Base-by-base conservation (phyloP, 139 green algal genomes). In the Picochlorum sp. region DNA sequence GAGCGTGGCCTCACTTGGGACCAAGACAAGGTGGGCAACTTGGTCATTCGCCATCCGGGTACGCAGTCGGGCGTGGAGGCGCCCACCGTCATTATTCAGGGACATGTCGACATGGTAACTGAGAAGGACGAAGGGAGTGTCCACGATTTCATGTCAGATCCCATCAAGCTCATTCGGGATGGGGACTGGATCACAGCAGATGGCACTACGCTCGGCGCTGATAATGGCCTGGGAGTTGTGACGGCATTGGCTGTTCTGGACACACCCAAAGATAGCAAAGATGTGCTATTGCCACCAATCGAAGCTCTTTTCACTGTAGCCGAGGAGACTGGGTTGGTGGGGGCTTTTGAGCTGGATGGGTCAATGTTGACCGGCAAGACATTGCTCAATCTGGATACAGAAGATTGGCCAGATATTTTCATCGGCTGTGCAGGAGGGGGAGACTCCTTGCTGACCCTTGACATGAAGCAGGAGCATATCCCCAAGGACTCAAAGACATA, bases 251-350 rank as follows among this genome's bases (percentile, higher is more conserved):
- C 86, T 1, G 57, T 92, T 51, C 72, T 92, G 49, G 73, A 85
- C 50, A 21, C 65, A 44, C 78, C 78, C 0, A 5, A 37, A 1
- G 60, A 49, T 14, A 60, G 71, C 23, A 75, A 75, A 67, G 47
- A 54, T 20, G 16, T 20, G 2, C 5, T 54, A 13, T 74, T 92
- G 49, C 85, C 85, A 1, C 84, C 85, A 1, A 66, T 92, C 13
- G 84, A 92, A 76, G 79, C 67, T 60, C 79, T 92, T 7, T 92
- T 92, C 75, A 92, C 85, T 0, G 71, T 89, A 37, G 84, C 86
- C 56, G 79, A 86, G 70, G 85, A 89, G 70, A 85, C 73, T 6
- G 83, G 85, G 2, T 72, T 88, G 37, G 79, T 61, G 9, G 71
- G 71, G 57, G 85, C 85, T 0, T 84, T 86, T 49, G 41, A 60